phyloP scores from a whole-genome alignment of 1,284 basidiomycete species.

The Rhodotorula mucilaginosa region DNA sequence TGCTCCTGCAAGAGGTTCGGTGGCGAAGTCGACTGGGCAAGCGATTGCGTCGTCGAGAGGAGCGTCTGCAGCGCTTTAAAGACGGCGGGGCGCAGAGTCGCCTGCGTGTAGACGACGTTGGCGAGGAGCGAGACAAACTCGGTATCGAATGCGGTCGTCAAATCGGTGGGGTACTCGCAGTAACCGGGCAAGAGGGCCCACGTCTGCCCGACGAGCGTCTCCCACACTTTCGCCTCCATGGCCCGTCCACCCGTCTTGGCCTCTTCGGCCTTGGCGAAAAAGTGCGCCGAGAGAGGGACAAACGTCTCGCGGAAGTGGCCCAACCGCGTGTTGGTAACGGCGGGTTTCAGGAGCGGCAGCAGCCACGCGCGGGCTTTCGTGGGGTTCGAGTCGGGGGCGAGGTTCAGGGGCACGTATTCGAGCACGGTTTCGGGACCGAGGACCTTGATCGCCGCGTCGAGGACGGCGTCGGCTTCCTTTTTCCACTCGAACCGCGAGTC shows the following conservation, averaged over 20 bases:
- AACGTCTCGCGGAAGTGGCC: constrained; percentile 85
- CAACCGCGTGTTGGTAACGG: constrained; percentile 73
- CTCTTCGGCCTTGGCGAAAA: constrained; percentile 65
- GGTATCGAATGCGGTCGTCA: constrained; percentile 63
- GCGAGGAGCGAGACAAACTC: constrained; percentile 83
- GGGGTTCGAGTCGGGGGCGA: constrained; percentile 50
- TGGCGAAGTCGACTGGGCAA: constrained; percentile 53
- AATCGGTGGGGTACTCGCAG: constrained; percentile 79
- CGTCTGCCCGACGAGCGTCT: constrained; percentile 84
- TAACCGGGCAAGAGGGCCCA: constrained; percentile 69
- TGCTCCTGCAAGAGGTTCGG: constrained; percentile 54
- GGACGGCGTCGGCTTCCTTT: constrained; percentile 76
- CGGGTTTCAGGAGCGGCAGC: constrained; percentile 80
- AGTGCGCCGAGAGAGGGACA: constrained; percentile 85
- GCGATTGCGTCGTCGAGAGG: constrained; percentile 66
- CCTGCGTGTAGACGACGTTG: constrained; percentile 84
- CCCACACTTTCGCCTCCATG: constrained; percentile 89
- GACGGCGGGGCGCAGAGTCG: constrained; percentile 75
- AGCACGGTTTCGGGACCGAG: constrained; percentile 82
- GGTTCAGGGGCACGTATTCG: constrained; percentile 73
- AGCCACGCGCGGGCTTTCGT: constrained; percentile 70
- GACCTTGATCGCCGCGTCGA: constrained; percentile 78
- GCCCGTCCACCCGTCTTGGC: constrained; percentile 67
- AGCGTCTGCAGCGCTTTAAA: constrained; percentile 76
- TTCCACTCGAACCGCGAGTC: constrained; percentile 86